Conservation (phyloP, 371 early-diverging fungal genomes). For the Encephalitozoon cuniculi region DNA sequence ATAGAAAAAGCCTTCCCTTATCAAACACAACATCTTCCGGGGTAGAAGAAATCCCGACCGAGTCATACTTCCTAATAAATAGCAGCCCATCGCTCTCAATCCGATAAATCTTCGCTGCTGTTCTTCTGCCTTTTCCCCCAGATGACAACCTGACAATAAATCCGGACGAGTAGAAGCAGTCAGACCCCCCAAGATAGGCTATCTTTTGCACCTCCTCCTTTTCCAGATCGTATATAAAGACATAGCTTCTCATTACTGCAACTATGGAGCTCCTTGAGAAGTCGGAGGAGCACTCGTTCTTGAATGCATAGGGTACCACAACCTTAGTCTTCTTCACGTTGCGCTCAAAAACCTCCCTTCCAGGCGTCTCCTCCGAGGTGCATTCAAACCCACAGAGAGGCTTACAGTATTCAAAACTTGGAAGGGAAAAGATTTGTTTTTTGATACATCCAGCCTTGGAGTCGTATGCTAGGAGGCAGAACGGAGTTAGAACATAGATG, state of each 20-base stretch:
- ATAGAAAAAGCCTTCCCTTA: neutral
- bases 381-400: neutral
- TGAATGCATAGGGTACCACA: neutral
- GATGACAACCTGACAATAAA: neutral
- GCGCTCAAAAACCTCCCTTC: neutral
- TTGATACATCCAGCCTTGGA: neutral
- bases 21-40: neutral
- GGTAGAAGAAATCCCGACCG: neutral
- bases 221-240: neutral
- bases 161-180: neutral
- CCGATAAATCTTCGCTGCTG: neutral
- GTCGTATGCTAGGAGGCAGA: neutral
- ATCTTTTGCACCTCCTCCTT: neutral
- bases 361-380: neutral
- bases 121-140: neutral
- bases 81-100: neutral
- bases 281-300: neutral
- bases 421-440: neutral
- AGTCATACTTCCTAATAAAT: neutral
- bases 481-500: neutral
- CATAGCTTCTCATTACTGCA: neutral
- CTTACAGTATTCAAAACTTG: neutral
- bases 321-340: neutral
- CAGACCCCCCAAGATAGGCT: neutral
- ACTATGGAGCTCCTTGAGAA: neutral